A percentile compares a stretch with the other conserved stretches of the same genome.
Conservation (phyloP, 345 rosid species). For the Linum usitatissimum region DNA sequence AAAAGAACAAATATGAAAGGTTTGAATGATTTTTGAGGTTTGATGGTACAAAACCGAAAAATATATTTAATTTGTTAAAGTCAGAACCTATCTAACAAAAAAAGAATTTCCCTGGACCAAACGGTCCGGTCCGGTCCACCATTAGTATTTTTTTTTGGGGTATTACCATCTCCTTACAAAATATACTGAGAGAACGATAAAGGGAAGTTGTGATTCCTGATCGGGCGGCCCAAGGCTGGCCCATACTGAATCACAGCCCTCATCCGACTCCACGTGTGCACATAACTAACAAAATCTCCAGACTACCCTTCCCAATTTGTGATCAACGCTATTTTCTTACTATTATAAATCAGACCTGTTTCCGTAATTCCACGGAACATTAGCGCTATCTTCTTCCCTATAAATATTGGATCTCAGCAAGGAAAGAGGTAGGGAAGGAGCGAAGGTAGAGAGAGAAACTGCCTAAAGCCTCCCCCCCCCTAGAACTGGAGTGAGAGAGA, state of each 20-base stretch:
- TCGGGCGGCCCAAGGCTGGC: slow-evolving; percentile 7
- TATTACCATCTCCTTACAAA: neutral
- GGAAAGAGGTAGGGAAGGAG: slow-evolving; percentile 10
- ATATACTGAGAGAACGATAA: neutral
- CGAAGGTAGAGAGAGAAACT: slow-evolving; percentile 1
- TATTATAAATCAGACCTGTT: slow-evolving; percentile 8
- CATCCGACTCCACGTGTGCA: slow-evolving; percentile 22
- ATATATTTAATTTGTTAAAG: too few species aligned
- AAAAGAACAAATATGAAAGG: too few species aligned
- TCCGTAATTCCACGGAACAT: slow-evolving; percentile 21
- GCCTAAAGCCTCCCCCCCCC: slow-evolving; percentile 1
- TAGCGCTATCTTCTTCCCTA: slow-evolving; percentile 18
- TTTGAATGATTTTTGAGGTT: too few species aligned
- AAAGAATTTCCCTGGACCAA: too few species aligned
- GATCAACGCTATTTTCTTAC: neutral
- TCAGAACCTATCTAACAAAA: too few species aligned
- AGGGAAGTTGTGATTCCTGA: neutral
- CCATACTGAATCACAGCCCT: neutral
- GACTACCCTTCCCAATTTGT: neutral
- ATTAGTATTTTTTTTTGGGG: neutral
- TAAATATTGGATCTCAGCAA: slow-evolving; percentile 19
- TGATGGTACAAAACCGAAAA: too few species aligned
- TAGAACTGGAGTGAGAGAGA: neutral
- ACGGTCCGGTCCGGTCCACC: too few species aligned
- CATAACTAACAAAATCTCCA: neutral